These are phyloP conservation scores for Eutrema japonicum DNA, from an alignment of 345 rosid species.

Conservation along the genomic window DNA sequence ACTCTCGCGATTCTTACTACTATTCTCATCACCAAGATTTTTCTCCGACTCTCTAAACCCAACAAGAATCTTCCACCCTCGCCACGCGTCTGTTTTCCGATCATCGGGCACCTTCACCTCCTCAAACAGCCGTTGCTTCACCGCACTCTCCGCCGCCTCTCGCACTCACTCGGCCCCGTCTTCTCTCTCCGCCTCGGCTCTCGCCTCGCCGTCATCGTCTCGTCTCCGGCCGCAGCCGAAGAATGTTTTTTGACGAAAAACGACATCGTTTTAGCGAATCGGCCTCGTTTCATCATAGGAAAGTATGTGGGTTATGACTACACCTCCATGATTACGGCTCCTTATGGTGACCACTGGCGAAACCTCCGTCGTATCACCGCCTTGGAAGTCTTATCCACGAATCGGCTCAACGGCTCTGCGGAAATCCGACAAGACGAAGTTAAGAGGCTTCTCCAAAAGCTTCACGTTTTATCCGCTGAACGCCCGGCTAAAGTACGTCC, in stretches of 20 bases:
- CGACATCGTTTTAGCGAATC: conserved; percentile 40
- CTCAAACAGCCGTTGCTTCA: conserved; percentile 36
- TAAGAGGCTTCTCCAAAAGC: conserved; percentile 38
- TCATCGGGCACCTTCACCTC: conserved; percentile 47
- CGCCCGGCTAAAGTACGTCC: conserved; percentile 32
- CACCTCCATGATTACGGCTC: conserved; percentile 36
- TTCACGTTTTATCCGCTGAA: conserved; percentile 30
- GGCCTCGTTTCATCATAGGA: conserved; percentile 34
- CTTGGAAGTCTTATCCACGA: conserved; percentile 37
- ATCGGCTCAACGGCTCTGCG: conserved; percentile 40
- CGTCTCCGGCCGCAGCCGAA: conserved; percentile 38
- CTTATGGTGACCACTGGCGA: conserved; percentile 46
- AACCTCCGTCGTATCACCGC: conserved; percentile 45
- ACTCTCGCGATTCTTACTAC: conserved; percentile 15
- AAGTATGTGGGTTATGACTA: conserved; percentile 42
- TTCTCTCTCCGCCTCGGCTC: conserved; percentile 48
- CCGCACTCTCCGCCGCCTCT: conserved; percentile 37
- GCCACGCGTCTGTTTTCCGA: conserved; percentile 37
- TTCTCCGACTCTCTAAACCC: conserved; percentile 11
- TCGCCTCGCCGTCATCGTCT: conserved; percentile 31
- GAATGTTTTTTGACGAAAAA: conserved; percentile 40
- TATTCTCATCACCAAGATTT: conserved; percentile 25
- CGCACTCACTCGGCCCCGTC: conserved; percentile 38
- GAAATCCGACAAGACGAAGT: conserved; percentile 43
- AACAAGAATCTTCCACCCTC: conserved; percentile 41